Conservation (phyloP, 2,329 filamentous ascomycete genomes). For the Neophaeococcomyces mojaviensis region DNA sequence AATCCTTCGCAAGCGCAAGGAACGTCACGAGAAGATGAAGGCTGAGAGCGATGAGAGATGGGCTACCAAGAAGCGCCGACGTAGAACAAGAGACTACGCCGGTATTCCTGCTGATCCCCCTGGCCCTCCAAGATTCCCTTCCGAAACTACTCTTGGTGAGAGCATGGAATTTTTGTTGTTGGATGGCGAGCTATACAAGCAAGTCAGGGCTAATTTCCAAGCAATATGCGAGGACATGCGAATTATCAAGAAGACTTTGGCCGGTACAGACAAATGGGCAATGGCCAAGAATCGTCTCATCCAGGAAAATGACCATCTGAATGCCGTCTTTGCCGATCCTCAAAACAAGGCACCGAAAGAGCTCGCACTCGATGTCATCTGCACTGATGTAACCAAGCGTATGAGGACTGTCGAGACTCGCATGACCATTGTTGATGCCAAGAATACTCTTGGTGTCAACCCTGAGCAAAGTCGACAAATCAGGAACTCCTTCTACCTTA, state of each 20-base stretch:
- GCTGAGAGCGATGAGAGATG: slow-evolving; percentile 56
- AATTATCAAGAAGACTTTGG: slow-evolving; percentile 68
- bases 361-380: slow-evolving; percentile 69
- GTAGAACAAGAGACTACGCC: slow-evolving; percentile 61
- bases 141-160: slow-evolving; percentile 74
- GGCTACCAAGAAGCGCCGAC: slow-evolving; percentile 57
- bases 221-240: slow-evolving; percentile 60
- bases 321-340: slow-evolving; percentile 51
- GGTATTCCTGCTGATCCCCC: slow-evolving; percentile 61
- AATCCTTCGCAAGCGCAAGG: slow-evolving; percentile 46
- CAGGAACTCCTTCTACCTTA: slow-evolving; percentile 58
- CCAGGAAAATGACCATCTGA: slow-evolving; percentile 56
- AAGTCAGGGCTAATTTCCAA: slow-evolving; percentile 60
- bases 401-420: slow-evolving; percentile 58
- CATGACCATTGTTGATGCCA: slow-evolving; percentile 69
- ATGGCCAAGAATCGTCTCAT: slow-evolving; percentile 61
- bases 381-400: slow-evolving; percentile 72
- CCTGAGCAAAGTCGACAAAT: slow-evolving; percentile 60
- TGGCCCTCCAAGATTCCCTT: slow-evolving; percentile 66
- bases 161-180: slow-evolving; percentile 63
- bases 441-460: slow-evolving; percentile 62
- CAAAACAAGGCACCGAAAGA: slow-evolving; percentile 55
- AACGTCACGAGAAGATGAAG: slow-evolving; percentile 49
- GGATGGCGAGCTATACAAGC: slow-evolving; percentile 55
- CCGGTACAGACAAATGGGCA: slow-evolving; percentile 67